Evolutionary conservation across 2,329 filamentous ascomycete genomes (phyloP).

Genomic region (Trichophyton equinum): DNA sequence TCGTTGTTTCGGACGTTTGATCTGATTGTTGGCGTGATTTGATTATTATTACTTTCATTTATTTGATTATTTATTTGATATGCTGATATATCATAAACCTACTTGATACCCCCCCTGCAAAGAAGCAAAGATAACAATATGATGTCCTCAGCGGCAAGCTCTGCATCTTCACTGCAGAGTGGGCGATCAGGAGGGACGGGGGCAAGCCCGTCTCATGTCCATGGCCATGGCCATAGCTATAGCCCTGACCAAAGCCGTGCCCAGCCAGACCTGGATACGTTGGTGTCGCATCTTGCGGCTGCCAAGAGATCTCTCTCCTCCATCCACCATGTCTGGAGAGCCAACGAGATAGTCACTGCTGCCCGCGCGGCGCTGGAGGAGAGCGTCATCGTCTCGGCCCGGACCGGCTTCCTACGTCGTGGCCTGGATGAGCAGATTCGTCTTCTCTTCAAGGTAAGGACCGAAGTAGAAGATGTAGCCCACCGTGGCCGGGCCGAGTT

Average conservation of each 20-base stretch:
- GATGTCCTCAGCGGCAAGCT: conserved; percentile 6
- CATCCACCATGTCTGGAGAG: conserved; percentile 69
- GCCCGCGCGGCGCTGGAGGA: conserved; percentile 68
- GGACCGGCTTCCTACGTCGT: conserved; percentile 53
- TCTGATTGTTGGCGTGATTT: no score
- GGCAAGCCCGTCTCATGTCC: no score
- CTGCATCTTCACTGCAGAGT: background rate
- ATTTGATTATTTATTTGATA: background rate
- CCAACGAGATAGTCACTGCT: conserved; percentile 69
- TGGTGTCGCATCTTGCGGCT: conserved; percentile 72
- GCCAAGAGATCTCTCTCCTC: conserved; percentile 80
- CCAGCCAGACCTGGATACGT: conserved; percentile 48
- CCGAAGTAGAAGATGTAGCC: conserved; percentile 33
- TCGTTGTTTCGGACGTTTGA: no score
- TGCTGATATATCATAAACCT: background rate
- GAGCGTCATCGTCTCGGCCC: conserved; percentile 57
- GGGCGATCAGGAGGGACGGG: background rate
- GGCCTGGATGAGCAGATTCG: conserved; percentile 44
- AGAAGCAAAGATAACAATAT: background rate
- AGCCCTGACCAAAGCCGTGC: no score
- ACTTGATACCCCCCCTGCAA: background rate
- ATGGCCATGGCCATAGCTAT: no score
- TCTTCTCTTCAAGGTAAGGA: conserved; percentile 32
- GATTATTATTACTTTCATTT: no score
- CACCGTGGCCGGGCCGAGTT: conserved; percentile 33